Evolutionary conservation across 1,139 yeast species (phyloP), one percentile per base, ranked within the genome.

Genomic region (Kluyveromyces sp.): DNA sequence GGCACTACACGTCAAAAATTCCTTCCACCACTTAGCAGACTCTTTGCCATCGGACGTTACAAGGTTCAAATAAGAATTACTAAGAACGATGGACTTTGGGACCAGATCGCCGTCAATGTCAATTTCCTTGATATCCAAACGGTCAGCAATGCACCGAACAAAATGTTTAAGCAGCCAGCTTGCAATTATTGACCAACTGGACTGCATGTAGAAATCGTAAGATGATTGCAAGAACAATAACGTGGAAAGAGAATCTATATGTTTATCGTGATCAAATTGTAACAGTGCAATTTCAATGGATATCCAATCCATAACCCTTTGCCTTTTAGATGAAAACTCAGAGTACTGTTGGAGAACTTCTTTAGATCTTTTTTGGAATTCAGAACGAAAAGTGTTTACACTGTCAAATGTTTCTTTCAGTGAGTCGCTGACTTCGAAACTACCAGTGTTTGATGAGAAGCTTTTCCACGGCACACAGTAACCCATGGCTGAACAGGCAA

Each of bases 261-360:
- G 83, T 39, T 83, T 73, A 1, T 73, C 66, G 39, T 69, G 66
- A 49, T 78, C 79, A 57, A 75, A 83, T 40, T 82, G 78, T 18
- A 87, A 63, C 13, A 84, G 59, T 0, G 95, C 96, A 43, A 87
- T 70, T 51, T 92, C 96, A n/a, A 86, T 77, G 3, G 92, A 80
- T 22, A 92, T 66, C 6, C 83, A 70, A 55, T 84, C 92, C 8
- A 84, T 78, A 0, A 88, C 73, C 50, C 89, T 73, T 9, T 78
- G 73, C 48, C 67, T 54, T 29, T 49, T 53, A 1, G 53, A 53
- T 6, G 43, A 50, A 44, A 58, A 53, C 18, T 48, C 38, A 34
- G 43, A 48, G 29, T 47, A 53, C 4, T 48, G 30, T 1, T 52
- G 41, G 7, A 63, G 41, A 9, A 58, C 35, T 32, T 52, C 51